Base-by-base conservation (phyloP, 306 rosid genomes). In the Coriaria nepalensis region DNA sequence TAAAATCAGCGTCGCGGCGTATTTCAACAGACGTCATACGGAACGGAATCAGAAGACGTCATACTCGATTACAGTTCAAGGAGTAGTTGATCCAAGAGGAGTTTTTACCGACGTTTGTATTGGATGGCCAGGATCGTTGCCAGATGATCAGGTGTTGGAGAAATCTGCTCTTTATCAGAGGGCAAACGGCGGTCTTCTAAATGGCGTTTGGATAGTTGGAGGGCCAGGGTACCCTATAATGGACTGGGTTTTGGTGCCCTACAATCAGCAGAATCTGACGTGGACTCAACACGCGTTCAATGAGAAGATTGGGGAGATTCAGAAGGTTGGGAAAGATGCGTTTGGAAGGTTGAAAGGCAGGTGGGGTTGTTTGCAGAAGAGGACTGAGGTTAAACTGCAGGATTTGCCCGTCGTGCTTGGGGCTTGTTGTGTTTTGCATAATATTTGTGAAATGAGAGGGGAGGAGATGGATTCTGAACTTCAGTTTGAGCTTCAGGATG, bases 111-210 rank as follows among this genome's bases (percentile, higher is more conserved):
- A 92, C 41, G 87, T 85, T 2, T 92, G 96, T 15, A 82, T 85
- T 13, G 98, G 98, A 0, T 92, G 98, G 98, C 96, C 96, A 2
- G 98, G 98, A 1, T 92, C 96, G 5, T 77, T 92, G 96, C 77
- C 93, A 7, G 98, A 92, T 63, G 96, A 82, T 42, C 87, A 86
- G 42, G 98, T 92, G 7, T 53, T 92, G n/a, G 93, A 85, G 53
- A 79, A 75, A 29, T 75, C 86, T 0, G 93, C 94, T 2, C 70
- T 92, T 57, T 55, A 34, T 49, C 94, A 92, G 33, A 69, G 92
- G 49, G 98, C 94, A 1, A 75, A 69, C 34, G 76, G 76, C 2
- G 96, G 94, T 1, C 56, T 82, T 9, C 34, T 82, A 14, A 82
- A 75, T 12, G 92, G 78, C 0, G 77, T 72, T 11, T 92, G 98